Evolutionary conservation across 371 early-diverging fungal species (phyloP).

Genomic region (Pancytospora philotis): DNA sequence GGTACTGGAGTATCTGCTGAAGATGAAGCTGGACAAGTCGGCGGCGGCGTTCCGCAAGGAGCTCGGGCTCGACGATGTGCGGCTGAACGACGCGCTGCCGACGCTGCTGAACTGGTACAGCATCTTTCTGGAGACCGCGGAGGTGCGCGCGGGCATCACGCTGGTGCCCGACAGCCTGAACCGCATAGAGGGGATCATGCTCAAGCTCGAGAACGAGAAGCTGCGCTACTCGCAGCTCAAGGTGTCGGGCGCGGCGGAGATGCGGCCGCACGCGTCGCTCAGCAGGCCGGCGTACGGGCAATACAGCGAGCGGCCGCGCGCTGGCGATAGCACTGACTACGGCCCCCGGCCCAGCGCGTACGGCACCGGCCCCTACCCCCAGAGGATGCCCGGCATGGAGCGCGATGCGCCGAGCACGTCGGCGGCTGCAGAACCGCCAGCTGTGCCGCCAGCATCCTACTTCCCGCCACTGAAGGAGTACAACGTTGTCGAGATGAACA

Average conservation of each 20-base stretch:
- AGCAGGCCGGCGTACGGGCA: not conserved
- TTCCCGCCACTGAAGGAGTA: not conserved
- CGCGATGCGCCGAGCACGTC: not conserved
- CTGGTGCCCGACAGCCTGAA: conserved; percentile 15
- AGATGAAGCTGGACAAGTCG: conserved; percentile 47
- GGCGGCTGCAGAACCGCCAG: not conserved
- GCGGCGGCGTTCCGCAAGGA: conserved; percentile 53
- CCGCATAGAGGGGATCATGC: conserved; percentile 54
- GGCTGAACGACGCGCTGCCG: conserved; percentile 33
- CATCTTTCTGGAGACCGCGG: conserved; percentile 55
- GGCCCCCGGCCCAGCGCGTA: not conserved
- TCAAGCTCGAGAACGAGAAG: conserved; percentile 54
- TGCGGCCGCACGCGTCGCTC: not conserved
- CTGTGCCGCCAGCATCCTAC: too few species aligned
- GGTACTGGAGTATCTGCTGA: conserved; percentile 56
- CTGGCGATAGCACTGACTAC: not conserved
- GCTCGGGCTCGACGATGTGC: conserved; percentile 43
- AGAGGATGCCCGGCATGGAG: not conserved
- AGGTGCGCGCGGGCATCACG: conserved; percentile 50
- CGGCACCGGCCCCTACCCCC: not conserved
- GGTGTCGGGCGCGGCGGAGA: not conserved
- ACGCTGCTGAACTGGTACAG: conserved; percentile 56
- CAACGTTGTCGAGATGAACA: not conserved
- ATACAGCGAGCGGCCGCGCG: not conserved
- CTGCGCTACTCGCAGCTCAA: conserved; percentile 15